These are phyloP conservation scores for Priceomyces carsonii DNA, from an alignment of 805 yeast species.

Conservation along the genomic window DNA sequence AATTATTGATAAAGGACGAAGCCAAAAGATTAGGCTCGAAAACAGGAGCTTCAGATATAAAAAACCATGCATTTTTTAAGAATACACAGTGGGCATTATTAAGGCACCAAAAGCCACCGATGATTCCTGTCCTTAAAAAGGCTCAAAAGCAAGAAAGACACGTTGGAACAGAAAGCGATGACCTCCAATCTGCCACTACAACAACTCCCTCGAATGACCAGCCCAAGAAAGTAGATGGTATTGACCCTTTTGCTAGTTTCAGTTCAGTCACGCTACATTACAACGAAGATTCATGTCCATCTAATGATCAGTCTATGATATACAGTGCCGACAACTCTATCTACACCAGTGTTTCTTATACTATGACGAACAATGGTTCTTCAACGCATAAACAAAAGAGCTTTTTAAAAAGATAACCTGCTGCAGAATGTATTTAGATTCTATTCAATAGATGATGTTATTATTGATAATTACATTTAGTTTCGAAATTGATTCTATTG, in stretches of 20 bases:
- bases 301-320: conserved; percentile 43
- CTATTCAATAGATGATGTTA: not conserved
- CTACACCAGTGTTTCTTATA: conserved; percentile 59
- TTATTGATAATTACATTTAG: too few relatives aligned
- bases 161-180: conserved; percentile 14
- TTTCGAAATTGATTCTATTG: too few relatives aligned
- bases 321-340: conserved; percentile 42
- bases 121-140: conserved; percentile 76
- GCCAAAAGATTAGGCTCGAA: conserved; percentile 84
- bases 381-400: conserved; percentile 25
- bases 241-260: conserved; percentile 83
- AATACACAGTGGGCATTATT: conserved; percentile 93
- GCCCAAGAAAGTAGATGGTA: conserved; percentile 24
- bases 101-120: conserved; percentile 91
- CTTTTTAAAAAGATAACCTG: conserved; percentile 28
- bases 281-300: conserved; percentile 43
- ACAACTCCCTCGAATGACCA: conserved; percentile 44
- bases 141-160: conserved; percentile 20
- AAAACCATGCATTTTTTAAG: conserved; percentile 88
- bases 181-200: conserved; percentile 24
- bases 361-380: conserved; percentile 39
- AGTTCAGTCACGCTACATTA: conserved; percentile 85
- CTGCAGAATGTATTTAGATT: not conserved
- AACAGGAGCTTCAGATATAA: conserved; percentile 93
- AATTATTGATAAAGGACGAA: conserved; percentile 86